Percentiles rank a stretch among this genome's conserved stretches.
These are phyloP conservation scores for Phytophthora kernoviae DNA, from an alignment of 352 stramenopile genomes.

Conservation along the genomic window DNA sequence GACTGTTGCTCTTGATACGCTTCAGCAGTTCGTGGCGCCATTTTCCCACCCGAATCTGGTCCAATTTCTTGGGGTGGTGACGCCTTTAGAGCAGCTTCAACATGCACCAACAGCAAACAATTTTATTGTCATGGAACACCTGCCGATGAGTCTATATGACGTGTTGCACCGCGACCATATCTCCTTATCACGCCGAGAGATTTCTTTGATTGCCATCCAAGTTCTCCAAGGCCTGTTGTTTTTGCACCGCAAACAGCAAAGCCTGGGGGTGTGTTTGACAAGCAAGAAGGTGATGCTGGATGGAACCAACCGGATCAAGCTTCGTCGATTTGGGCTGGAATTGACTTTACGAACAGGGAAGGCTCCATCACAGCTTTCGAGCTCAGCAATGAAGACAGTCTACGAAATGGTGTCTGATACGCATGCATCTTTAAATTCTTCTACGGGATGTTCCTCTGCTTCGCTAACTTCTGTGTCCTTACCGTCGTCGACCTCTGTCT, in stretches of 20 bases:
- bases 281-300: constrained; percentile 74
- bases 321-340: constrained; percentile 61
- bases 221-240: constrained; percentile 49
- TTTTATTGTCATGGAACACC: constrained; percentile 50
- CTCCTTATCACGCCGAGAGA: constrained; percentile 38
- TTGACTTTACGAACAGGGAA: constrained; percentile 30
- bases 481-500: not conserved
- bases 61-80: constrained; percentile 47
- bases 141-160: constrained; percentile 58
- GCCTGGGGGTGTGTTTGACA: constrained; percentile 57
- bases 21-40: constrained; percentile 33
- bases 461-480: constrained; percentile 9
- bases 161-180: constrained; percentile 54
- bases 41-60: constrained; percentile 58
- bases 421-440: constrained; percentile 1
- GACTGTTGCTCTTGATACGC: constrained; percentile 23
- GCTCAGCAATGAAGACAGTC: constrained; percentile 15
- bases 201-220: constrained; percentile 50
- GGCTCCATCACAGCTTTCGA: constrained; percentile 26
- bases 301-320: constrained; percentile 40
- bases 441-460: constrained; percentile 2
- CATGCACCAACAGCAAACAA: constrained; percentile 1
- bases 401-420: constrained; percentile 32
- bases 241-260: constrained; percentile 41
- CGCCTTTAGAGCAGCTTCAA: constrained; percentile 3